A percentile compares a stretch with the other conserved stretches of the same genome.
Evolutionary conservation across 768 basidiomycete genomes (phyloP).

Genomic region (Mycena latifolia): DNA sequence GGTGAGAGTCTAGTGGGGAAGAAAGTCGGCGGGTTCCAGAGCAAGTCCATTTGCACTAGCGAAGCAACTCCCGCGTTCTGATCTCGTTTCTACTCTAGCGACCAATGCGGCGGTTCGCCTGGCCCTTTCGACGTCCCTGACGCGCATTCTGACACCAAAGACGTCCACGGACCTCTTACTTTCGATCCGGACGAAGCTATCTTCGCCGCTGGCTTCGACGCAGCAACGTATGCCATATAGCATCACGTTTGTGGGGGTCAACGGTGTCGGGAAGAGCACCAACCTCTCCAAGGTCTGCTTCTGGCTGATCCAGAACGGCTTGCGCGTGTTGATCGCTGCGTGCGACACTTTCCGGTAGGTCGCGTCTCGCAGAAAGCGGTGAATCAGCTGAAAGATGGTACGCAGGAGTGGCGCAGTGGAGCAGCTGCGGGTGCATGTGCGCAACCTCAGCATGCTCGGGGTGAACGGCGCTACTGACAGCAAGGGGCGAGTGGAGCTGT

Average conservation of each 20-base stretch:
- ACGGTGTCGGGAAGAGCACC: conserved; percentile 98
- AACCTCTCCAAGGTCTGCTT: conserved; percentile 99
- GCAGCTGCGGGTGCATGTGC: conserved; percentile 95
- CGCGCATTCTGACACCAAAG: conserved; percentile 95
- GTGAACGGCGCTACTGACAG: conserved; percentile 77
- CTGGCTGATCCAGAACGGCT: conserved; percentile 97
- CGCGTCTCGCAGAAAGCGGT: not conserved
- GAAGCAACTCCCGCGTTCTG: conserved; percentile 22
- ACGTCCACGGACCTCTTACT: conserved; percentile 96
- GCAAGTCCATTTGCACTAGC: conserved; percentile 58
- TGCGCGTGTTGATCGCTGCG: conserved; percentile 95
- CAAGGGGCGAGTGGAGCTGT: conserved; percentile 89
- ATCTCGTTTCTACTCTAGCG: conserved; percentile 57
- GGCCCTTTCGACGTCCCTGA: conserved; percentile 89
- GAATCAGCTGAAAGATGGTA: conserved; percentile 2
- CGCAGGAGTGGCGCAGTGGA: conserved; percentile 95
- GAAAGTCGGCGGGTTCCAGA: conserved; percentile 91
- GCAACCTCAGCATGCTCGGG: conserved; percentile 89
- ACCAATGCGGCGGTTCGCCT: conserved; percentile 86
- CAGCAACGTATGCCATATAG: conserved; percentile 89
- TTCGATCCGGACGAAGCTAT: conserved; percentile 91
- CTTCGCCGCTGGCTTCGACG: conserved; percentile 77
- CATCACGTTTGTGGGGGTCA: conserved; percentile 97
- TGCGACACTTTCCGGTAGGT: conserved; percentile 95
- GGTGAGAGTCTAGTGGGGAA: conserved; percentile 91